Percentiles rank a stretch among this genome's conserved stretches.
Conservation (phyloP, 306 rosid species). For the Elaeagnus macrophylla region DNA sequence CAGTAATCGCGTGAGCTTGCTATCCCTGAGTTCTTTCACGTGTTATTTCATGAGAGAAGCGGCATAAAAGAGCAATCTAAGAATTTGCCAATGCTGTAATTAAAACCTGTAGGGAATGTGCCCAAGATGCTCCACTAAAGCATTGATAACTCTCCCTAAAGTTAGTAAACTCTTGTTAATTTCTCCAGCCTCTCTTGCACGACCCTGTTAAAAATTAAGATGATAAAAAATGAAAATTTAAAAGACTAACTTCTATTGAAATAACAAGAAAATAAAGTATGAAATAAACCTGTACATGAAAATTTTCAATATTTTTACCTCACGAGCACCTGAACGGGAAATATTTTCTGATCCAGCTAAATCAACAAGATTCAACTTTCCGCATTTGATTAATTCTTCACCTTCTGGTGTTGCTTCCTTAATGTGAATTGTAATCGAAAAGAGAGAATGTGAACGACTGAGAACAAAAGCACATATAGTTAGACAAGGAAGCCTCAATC, state of each 20-base stretch:
- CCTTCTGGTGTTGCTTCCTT: constrained; percentile 98
- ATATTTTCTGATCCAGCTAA: constrained; percentile 96
- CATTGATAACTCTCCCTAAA: constrained; percentile 86
- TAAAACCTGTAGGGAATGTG: constrained; percentile 86
- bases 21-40: constrained; percentile 53
- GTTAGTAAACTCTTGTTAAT: constrained; percentile 95
- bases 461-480: constrained; percentile 11
- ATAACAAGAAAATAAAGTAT: background rate
- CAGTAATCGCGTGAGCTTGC: constrained; percentile 89
- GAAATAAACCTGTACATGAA: background rate
- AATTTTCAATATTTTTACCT: constrained; percentile 37
- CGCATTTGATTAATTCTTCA: constrained; percentile 93
- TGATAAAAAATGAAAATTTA: background rate
- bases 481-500: background rate
- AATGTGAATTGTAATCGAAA: constrained; percentile 94
- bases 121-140: constrained; percentile 96
- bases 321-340: constrained; percentile 98
- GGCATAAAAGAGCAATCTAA: background rate
- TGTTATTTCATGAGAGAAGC: constrained; percentile 9
- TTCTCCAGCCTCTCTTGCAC: constrained; percentile 99
- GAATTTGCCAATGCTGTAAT: background rate
- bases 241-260: background rate
- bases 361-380: constrained; percentile 92
- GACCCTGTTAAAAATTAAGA: constrained; percentile 44
- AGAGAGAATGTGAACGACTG: constrained; percentile 97